These are phyloP conservation scores for Eimeria brunetti DNA, from an alignment of 169 alveolate species.

Conservation along the genomic window DNA sequence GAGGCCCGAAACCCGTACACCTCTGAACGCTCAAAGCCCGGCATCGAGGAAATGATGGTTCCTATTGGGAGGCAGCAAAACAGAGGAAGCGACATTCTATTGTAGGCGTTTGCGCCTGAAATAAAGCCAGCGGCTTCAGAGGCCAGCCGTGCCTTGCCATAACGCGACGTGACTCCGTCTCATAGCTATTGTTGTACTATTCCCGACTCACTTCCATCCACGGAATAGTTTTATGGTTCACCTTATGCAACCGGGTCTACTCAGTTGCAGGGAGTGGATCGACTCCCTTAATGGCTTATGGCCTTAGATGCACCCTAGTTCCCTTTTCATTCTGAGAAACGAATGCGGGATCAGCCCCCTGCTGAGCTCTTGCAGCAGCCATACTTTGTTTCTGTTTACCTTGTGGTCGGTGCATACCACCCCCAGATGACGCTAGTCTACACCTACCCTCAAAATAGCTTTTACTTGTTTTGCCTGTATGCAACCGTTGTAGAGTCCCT, in stretches of 20 bases:
- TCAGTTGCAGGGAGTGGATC: background rate
- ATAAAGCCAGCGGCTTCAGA: background rate
- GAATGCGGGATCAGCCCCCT: background rate
- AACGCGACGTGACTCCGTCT: background rate
- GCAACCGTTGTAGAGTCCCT: background rate
- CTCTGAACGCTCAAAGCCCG: background rate
- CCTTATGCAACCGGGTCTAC: background rate
- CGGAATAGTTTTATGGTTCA: background rate
- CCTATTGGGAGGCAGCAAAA: background rate
- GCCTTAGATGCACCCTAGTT: background rate
- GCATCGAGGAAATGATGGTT: background rate
- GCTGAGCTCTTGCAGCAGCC: background rate
- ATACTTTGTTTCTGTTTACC: background rate
- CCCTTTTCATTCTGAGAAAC: background rate
- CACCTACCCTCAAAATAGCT: background rate
- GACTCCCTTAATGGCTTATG: background rate
- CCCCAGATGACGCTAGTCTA: background rate
- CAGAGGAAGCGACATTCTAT: background rate
- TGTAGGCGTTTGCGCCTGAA: background rate
- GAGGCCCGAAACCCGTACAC: background rate
- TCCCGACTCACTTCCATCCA: background rate
- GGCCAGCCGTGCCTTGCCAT: background rate
- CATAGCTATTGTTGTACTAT: background rate
- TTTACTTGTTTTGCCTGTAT: background rate
- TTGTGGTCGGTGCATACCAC: background rate